Evolutionary conservation across 1,284 basidiomycete species (phyloP), one percentile per base, ranked within the genome.

Genomic region (Ceratobasidium sp.): DNA sequence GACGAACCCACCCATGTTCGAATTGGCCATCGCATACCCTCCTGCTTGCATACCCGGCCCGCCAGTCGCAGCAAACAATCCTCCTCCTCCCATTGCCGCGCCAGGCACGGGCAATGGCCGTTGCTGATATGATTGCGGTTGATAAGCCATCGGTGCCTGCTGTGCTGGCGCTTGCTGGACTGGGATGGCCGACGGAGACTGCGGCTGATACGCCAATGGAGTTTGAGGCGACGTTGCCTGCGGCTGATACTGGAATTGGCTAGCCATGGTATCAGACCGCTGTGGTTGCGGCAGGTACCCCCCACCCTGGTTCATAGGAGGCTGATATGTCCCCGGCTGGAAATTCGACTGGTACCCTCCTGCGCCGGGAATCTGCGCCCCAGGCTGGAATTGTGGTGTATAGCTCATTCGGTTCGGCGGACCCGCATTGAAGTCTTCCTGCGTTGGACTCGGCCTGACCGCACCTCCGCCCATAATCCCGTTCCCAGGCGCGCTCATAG

Each of bases 391-490:
- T 22, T 15, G 9, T 7, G 57, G 57, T 8, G n/a, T 33, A 60
- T 36, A 60, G 17, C 57, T 24, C 27, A 29, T 29, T 17, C 54
- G n/a, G 27, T 56, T 56, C 36, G 36, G 36, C 8, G 59, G 29
- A 17, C 24, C 9, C n/a, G 22, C 59, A 33, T 44, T 22, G 36
- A 41, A 41, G 36, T 41, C 36, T 41, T 41, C 36, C 11, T 4
- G 36, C 11, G 17, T 24, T 33, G 36, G 14, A n/a, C 11, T 24
- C 24, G 36, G 36, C 59, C n/a, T 22, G 22, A 9, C 19, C 1
- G 36, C 59, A 60, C 59, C 59, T 19, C 56, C 56, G 8, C 29
- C 22, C 59, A 60, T 60, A 45, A 54, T 66, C 48, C 64, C 64
- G 36, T 41, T 41, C 36, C 59, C 59, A 22, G 36, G 27, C 29